Base-by-base conservation (phyloP, 441 rosid genomes). In the Jatropha podagrica region DNA sequence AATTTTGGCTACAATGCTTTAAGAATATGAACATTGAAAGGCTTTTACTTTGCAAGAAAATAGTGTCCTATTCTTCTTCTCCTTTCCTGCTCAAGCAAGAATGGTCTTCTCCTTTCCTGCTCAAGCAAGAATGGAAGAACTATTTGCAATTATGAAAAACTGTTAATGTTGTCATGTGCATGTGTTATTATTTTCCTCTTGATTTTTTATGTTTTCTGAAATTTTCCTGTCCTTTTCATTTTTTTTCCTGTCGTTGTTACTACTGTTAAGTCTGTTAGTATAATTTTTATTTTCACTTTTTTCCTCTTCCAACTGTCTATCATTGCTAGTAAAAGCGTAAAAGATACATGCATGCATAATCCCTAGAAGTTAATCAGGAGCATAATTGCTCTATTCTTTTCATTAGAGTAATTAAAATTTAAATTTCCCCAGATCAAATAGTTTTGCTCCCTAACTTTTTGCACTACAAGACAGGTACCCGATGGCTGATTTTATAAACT, bases 21-120 rank as follows among this genome's bases (percentile, higher is more conserved):
- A 32, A 32, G 32, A 32, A 11, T 3, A 48, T 48, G 71, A 10
- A 52, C 10, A 17, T 2, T 40, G 38, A 3, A 4, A 71, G 44
- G 23, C 38, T 71, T 66, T 65, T 65, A 32, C 46, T 38, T 56
- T 42, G 23, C 65, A 54, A 74, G 77, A 26, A 48, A 17, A 42
- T 66, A 70, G 26, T 1, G 38, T 38, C 7, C 48, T 52, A 20
- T 73, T 49, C 51, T 42, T 32, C 32, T 32, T 41, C 23, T 38
- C 20, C 3, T 37, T 62, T 49, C 32, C 46, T 37, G 60, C 48
- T 62, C 14, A 48, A 62, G n/a, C 38, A 48, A 38, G 49, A 63
- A 61, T 56, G 40, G 6, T 32, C 32, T 32, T 41, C 23, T 38
- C 20, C 3, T 37, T 62, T 49, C 32, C 46, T 37, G 60, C 48